phyloP scores from a whole-genome alignment of 2,329 filamentous ascomycete genomes.

The Cryphonectria nitschkei region DNA sequence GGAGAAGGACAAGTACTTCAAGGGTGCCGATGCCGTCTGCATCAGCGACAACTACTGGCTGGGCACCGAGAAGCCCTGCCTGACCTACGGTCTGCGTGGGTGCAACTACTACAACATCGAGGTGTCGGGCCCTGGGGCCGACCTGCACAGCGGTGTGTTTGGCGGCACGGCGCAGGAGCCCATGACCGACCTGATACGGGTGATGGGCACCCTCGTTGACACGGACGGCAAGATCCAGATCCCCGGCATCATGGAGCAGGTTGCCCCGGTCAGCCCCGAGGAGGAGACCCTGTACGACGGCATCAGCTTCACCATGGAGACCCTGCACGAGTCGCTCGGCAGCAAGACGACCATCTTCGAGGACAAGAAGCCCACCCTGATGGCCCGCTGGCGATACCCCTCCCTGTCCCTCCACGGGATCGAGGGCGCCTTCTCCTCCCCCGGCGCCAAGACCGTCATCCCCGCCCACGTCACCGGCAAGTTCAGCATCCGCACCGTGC shows the following conservation, averaged over 20 bases:
- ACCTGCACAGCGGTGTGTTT: conserved; percentile 96
- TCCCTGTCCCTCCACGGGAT: conserved; percentile 93
- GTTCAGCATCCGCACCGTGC: conserved; percentile 97
- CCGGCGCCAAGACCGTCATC: conserved; percentile 97
- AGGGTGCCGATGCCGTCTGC: conserved; percentile 92
- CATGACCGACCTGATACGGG: conserved; percentile 90
- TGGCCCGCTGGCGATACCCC: conserved; percentile 94
- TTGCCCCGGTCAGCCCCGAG: conserved; percentile 83
- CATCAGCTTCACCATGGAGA: conserved; percentile 96
- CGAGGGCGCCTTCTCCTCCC: conserved; percentile 90
- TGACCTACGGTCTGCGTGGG: conserved; percentile 95
- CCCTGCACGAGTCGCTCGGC: conserved; percentile 88
- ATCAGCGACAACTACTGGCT: conserved; percentile 99
- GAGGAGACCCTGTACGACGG: conserved; percentile 85
- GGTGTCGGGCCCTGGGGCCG: conserved; percentile 86
- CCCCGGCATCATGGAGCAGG: conserved; percentile 90
- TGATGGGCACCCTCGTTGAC: conserved; percentile 85
- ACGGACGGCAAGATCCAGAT: conserved; percentile 91
- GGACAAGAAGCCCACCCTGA: conserved; percentile 89
- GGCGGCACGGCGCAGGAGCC: conserved; percentile 96
- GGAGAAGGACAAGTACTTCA: conserved; percentile 93
- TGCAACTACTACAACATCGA: conserved; percentile 98
- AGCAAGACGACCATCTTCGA: conserved; percentile 84
- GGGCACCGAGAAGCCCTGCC: conserved; percentile 95
- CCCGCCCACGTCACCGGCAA: conserved; percentile 97